Percentiles rank a stretch among this genome's conserved stretches.
Conservation (phyloP, 768 basidiomycete genomes). For the Suillus decipiens region DNA sequence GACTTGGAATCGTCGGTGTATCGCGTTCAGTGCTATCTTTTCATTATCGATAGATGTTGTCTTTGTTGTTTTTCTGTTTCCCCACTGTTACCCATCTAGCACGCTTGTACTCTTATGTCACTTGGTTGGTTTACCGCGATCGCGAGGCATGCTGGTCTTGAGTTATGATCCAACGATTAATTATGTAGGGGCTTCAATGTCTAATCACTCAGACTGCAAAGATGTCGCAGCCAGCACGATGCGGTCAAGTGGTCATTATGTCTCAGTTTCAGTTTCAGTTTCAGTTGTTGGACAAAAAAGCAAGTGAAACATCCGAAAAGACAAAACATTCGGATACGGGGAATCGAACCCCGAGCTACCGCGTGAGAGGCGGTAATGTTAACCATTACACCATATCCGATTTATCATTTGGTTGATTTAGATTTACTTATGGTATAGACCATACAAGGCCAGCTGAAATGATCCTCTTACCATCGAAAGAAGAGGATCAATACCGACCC, state of each 20-base stretch:
- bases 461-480: no score
- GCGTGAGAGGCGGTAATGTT: slow-evolving; percentile 67
- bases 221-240: no score
- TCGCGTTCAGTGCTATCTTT: slow-evolving; percentile 8
- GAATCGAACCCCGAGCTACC: slow-evolving; percentile 43
- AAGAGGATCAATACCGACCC: background rate
- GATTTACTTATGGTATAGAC: background rate
- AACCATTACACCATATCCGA: slow-evolving; percentile 67
- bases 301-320: no score
- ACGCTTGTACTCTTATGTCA: slow-evolving; percentile 13
- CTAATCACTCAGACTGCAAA: background rate
- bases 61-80: slow-evolving; percentile 10
- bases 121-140: slow-evolving; percentile 10
- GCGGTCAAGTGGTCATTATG: background rate
- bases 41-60: slow-evolving; percentile 14
- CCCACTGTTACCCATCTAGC: slow-evolving; percentile 10
- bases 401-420: fast-evolving
- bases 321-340: slow-evolving; percentile 24
- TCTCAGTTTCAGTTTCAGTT: background rate
- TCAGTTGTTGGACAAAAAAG: no score
- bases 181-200: no score
- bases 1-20: slow-evolving; percentile 5
- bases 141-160: background rate
- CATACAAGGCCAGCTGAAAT: no score
- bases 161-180: background rate